Evolutionary conservation across 805 yeast genomes (phyloP).

Genomic region (Clavispora phyllophila): DNA sequence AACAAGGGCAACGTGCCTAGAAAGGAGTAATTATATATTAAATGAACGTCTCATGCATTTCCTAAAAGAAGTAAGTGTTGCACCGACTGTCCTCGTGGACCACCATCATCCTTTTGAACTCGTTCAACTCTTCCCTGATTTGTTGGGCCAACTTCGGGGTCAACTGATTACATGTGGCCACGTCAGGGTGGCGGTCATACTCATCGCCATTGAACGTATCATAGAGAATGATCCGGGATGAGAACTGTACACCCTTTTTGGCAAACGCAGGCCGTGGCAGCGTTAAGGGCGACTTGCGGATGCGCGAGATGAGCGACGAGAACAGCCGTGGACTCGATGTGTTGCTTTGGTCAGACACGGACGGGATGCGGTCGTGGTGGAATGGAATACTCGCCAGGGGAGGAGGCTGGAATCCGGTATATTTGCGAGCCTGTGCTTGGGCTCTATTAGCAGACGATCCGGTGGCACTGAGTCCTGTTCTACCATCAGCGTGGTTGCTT

Average conservation of each 20-base stretch:
- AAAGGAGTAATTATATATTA: conserved; percentile 2
- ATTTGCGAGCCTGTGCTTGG: conserved; percentile 1
- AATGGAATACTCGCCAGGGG: conserved; percentile 13
- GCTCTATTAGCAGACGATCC: neutral
- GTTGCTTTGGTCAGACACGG: conserved; percentile 22
- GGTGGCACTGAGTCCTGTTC: neutral
- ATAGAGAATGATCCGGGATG: conserved; percentile 75
- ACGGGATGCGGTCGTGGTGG: conserved; percentile 28
- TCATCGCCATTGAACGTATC: conserved; percentile 80
- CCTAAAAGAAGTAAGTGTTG: conserved; percentile 75
- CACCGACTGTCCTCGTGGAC: conserved; percentile 75
- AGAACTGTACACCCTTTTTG: conserved; percentile 50
- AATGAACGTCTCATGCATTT: neutral
- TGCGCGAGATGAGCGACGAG: conserved; percentile 25
- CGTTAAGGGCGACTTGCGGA: conserved; percentile 19
- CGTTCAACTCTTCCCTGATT: conserved; percentile 81
- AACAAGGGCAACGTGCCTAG: conserved; percentile 13
- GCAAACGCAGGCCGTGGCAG: conserved; percentile 5
- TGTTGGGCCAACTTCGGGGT: conserved; percentile 83
- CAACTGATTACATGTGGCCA: conserved; percentile 86
- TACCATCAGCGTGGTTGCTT: neutral
- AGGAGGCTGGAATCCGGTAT: conserved; percentile 14
- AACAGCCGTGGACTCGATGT: conserved; percentile 30
- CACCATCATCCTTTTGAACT: conserved; percentile 72
- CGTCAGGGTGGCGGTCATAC: conserved; percentile 89